Percentiles rank a stretch among this genome's conserved stretches.
Evolutionary conservation across 2,329 filamentous ascomycete species (phyloP).

Genomic region (Penicillium sp.): DNA sequence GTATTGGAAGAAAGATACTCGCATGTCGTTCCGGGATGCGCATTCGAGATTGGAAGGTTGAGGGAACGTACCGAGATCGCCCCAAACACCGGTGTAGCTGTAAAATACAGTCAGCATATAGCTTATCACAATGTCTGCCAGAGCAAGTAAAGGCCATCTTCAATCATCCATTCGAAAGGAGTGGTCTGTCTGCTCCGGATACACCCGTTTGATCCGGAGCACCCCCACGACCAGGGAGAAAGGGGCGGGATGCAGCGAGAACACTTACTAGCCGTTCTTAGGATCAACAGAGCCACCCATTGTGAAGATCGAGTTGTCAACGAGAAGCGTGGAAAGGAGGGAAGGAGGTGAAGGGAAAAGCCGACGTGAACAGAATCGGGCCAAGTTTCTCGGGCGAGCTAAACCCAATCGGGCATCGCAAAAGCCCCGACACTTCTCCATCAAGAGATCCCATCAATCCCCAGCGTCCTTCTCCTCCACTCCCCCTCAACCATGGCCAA

Average conservation of each 20-base stretch:
- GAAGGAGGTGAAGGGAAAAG: constrained; percentile 20
- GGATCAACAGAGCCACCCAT: constrained; percentile 39
- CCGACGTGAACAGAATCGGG: constrained; percentile 30
- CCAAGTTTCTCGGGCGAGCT: constrained; percentile 32
- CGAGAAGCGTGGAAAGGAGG: constrained; percentile 12
- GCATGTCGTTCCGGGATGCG: constrained; percentile 6
- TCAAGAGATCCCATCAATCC: constrained; percentile 8
- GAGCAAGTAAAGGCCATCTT: too few relatives aligned
- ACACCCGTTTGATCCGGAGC: constrained; percentile 24
- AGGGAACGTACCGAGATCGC: constrained; percentile 61
- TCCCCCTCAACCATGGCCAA: constrained; percentile 40
- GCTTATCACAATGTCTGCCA: too few relatives aligned
- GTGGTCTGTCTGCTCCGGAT: too few relatives aligned
- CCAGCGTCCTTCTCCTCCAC: constrained; percentile 7
- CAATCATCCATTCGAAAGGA: too few relatives aligned
- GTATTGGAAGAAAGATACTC: background rate
- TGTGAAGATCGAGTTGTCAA: constrained; percentile 21
- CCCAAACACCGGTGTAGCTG: constrained; percentile 71
- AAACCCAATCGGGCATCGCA: constrained; percentile 32
- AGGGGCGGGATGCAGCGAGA: constrained; percentile 1
- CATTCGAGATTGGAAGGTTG: constrained; percentile 14
- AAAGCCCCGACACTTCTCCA: constrained; percentile 35
- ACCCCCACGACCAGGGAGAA: constrained; percentile 3
- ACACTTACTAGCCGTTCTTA: constrained; percentile 43
- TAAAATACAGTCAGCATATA: constrained; percentile 24